Conservation (phyloP, 2,329 filamentous ascomycete species). For the Exophiala alcalophila region DNA sequence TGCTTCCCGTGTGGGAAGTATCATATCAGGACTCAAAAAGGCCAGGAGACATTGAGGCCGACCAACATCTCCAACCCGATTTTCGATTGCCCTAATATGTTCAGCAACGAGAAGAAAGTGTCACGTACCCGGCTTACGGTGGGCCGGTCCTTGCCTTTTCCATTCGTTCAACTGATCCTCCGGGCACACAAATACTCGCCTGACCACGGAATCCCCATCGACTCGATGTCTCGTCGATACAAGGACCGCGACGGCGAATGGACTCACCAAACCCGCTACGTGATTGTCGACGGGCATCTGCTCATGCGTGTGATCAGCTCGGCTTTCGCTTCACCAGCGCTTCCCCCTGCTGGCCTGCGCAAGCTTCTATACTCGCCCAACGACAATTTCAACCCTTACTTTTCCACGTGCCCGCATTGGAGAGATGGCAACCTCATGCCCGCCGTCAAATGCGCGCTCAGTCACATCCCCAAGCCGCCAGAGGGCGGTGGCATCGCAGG, state of each 20-base stretch:
- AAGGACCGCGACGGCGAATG: constrained; percentile 47
- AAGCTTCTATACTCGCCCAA: constrained; percentile 58
- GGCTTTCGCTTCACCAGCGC: constrained; percentile 50
- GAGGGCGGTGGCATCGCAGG: constrained; percentile 43
- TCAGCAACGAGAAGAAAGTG: constrained; percentile 46
- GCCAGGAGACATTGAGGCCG: constrained; percentile 53
- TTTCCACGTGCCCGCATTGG: constrained; percentile 63
- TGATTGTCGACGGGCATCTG: constrained; percentile 53
- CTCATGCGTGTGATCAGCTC: constrained; percentile 58
- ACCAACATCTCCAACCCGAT: constrained; percentile 55
- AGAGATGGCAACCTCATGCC: constrained; percentile 59
- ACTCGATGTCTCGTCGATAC: constrained; percentile 54
- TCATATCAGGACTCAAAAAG: constrained; percentile 53
- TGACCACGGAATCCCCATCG: constrained; percentile 47
- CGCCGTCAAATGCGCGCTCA: constrained; percentile 59
- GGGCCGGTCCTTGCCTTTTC: constrained; percentile 55
- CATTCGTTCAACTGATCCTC: constrained; percentile 57
- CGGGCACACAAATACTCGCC: constrained; percentile 49
- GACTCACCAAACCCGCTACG: constrained; percentile 55
- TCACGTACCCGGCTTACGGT: constrained; percentile 55
- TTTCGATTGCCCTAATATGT: constrained; percentile 54
- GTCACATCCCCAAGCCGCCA: constrained; percentile 52
- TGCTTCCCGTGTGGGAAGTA: constrained; percentile 58
- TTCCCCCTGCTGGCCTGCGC: constrained; percentile 53
- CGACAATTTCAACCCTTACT: constrained; percentile 59